A percentile compares a stretch with the other conserved stretches of the same genome.
Conservation (phyloP, 805 yeast genomes). For the Ogataea naganishii region DNA sequence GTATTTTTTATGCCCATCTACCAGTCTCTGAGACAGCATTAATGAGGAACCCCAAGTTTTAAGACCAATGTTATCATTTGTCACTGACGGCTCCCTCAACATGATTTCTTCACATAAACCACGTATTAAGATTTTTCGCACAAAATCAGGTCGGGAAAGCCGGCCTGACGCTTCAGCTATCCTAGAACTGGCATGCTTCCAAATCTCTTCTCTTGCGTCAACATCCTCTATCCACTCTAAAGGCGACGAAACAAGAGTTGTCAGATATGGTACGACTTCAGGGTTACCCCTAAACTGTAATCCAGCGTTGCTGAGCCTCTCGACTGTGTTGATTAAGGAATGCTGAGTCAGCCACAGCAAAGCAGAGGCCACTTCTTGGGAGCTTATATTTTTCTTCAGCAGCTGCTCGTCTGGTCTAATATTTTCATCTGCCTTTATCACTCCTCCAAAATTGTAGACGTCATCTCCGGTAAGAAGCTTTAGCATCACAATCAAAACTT, state of each 20-base stretch:
- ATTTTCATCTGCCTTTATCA: constrained; percentile 3
- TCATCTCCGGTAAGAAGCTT: constrained; percentile 39
- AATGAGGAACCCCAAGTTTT: constrained; percentile 96
- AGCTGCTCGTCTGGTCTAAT: constrained; percentile 14
- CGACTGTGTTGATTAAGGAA: constrained; percentile 24
- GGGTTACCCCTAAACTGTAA: constrained; percentile 18
- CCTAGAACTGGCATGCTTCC: constrained; percentile 51
- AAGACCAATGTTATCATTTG: constrained; percentile 80
- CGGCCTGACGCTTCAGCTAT: constrained; percentile 80
- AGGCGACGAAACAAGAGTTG: constrained; percentile 38
- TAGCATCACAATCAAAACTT: constrained; percentile 35
- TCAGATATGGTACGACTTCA: constrained; percentile 38
- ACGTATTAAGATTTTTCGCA: constrained; percentile 46
- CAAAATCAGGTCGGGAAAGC: constrained; percentile 67
- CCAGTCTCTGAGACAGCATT: constrained; percentile 50
- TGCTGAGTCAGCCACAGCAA: constrained; percentile 36
- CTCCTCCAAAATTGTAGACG: constrained; percentile 40
- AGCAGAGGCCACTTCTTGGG: constrained; percentile 16
- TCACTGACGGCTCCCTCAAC: constrained; percentile 75
- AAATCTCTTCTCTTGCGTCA: constrained; percentile 30
- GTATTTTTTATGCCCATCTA: constrained; percentile 13
- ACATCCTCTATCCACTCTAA: constrained; percentile 36
- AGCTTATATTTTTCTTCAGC: constrained; percentile 24
- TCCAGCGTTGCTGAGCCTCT: constrained; percentile 21
- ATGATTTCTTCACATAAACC: constrained; percentile 24